Evolutionary conservation across 2,329 filamentous ascomycete genomes (phyloP), one percentile per base, ranked within the genome.

Genomic region (Juglanconis oblonga): DNA sequence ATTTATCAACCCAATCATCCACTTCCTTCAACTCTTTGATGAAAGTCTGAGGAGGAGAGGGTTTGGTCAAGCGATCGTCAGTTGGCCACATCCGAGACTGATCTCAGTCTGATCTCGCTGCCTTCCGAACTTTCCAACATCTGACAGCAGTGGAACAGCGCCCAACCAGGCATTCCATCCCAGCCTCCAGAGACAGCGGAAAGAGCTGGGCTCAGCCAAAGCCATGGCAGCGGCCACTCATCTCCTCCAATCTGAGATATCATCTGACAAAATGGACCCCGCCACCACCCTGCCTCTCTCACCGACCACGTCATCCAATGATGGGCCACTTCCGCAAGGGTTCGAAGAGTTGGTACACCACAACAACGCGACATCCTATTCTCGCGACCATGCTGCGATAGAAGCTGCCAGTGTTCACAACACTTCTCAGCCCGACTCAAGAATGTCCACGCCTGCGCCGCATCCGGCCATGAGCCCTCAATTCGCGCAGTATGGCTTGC

Each of bases 341-440:
- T 73, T 79, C 60, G 73, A 76, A 52, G 74, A 80, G 29, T 64
- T 81, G 33, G 69, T 77, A 53, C 74, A 78, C 59, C 76, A 81
- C 64, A 81, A 80, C 67, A 67, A 72, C 45, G 67, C 71, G 31
- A 64, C 64, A 38, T 62, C 68, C 31, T 69, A 69, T 47, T 64
- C 66, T 11, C 67, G 64, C 55, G 68, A 71, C 24, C 54, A 67
- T n/a, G 51, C 67, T 47, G 63, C 69, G 49, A 62, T 70, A 60
- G 67, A 72, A 53, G 55, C 67, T 13, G 66, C 42, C 48, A 59
- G 52, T 50, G 14, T 64, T 53, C 71, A 71, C n/a, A 68, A 68
- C 59, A 67, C 67, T 47, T 74, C 74, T n/a, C 73, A 73, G 32
- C 68, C 74, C 10, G 68, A 66, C 4, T 76, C 73, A 14, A 70